These are phyloP conservation scores for Coniochaeta ligniaria DNA, from an alignment of 2,329 filamentous ascomycete species.

Conservation along the genomic window DNA sequence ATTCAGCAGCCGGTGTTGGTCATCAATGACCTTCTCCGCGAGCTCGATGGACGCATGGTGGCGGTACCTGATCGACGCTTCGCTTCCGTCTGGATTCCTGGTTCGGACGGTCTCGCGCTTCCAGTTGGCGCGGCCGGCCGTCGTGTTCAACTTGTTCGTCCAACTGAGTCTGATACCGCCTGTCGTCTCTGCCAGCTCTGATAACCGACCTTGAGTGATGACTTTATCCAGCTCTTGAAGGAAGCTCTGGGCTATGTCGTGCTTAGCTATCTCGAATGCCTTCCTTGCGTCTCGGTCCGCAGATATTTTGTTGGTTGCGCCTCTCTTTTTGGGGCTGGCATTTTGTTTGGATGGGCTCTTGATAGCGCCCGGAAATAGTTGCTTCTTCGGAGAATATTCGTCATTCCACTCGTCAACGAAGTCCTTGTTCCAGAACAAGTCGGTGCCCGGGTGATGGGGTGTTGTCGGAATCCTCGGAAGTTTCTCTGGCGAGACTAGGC, in stretches of 20 bases:
- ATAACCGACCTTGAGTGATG: conserved; percentile 55
- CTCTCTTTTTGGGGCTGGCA: conserved; percentile 16
- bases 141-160: conserved; percentile 73
- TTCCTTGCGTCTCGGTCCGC: conserved; percentile 40
- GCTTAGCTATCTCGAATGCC: conserved; percentile 55
- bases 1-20: conserved; percentile 71
- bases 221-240: conserved; percentile 59
- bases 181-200: conserved; percentile 49
- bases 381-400: conserved; percentile 34
- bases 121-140: conserved; percentile 71
- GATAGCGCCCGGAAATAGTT: conserved; percentile 15
- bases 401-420: conserved; percentile 59
- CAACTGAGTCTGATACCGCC: conserved; percentile 67
- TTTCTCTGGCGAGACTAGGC: conserved; percentile 25
- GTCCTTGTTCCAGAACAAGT: conserved; percentile 54
- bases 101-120: conserved; percentile 48
- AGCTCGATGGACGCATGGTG: conserved; percentile 79
- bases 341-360: conserved; percentile 5
- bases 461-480: conserved; percentile 41
- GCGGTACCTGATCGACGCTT: conserved; percentile 24
- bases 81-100: conserved; percentile 10
- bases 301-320: conserved; percentile 20
- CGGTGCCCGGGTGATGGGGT: conserved; percentile 44
- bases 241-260: conserved; percentile 56
- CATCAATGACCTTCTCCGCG: conserved; percentile 79